phyloP scores from a whole-genome alignment of 2,329 filamentous ascomycete genomes.

The Sphaceloma murrayae region DNA sequence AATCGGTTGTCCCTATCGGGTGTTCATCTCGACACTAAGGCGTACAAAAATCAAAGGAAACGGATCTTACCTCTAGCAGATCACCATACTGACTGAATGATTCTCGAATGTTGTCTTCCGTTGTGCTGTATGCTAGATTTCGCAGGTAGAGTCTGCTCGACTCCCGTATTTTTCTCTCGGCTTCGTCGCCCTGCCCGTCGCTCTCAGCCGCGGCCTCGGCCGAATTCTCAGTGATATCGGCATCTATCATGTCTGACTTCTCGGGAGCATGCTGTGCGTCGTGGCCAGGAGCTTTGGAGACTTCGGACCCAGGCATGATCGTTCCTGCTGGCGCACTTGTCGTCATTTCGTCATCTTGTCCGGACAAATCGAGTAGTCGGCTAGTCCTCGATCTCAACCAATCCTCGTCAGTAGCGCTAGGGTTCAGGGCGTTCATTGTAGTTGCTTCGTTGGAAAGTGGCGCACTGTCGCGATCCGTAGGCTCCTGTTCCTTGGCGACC shows the following conservation, averaged over 20 bases:
- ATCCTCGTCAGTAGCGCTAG: constrained; percentile 60
- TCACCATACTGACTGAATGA: constrained; percentile 64
- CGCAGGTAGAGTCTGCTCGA: constrained; percentile 78
- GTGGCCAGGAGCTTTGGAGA: no score
- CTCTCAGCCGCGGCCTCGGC: no score
- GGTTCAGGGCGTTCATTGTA: no score
- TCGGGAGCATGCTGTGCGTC: no score
- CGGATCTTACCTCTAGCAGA: constrained; percentile 71
- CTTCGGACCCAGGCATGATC: no score
- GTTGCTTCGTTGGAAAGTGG: no score
- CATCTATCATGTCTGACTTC: no score
- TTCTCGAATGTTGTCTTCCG: constrained; percentile 63
- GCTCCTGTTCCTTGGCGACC: no score
- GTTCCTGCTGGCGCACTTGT: no score
- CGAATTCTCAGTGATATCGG: no score
- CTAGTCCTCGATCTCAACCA: constrained; percentile 88
- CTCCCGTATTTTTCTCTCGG: constrained; percentile 47
- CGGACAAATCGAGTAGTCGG: constrained; percentile 70
- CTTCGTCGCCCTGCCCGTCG: no score
- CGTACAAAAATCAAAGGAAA: constrained; percentile 20
- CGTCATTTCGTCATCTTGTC: constrained; percentile 58
- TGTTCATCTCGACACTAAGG: constrained; percentile 67
- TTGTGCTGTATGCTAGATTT: constrained; percentile 74
- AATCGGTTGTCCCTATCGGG: constrained; percentile 99
- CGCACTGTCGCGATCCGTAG: no score